phyloP scores from a whole-genome alignment of 805 yeast genomes.

The Candida nemodendra region DNA sequence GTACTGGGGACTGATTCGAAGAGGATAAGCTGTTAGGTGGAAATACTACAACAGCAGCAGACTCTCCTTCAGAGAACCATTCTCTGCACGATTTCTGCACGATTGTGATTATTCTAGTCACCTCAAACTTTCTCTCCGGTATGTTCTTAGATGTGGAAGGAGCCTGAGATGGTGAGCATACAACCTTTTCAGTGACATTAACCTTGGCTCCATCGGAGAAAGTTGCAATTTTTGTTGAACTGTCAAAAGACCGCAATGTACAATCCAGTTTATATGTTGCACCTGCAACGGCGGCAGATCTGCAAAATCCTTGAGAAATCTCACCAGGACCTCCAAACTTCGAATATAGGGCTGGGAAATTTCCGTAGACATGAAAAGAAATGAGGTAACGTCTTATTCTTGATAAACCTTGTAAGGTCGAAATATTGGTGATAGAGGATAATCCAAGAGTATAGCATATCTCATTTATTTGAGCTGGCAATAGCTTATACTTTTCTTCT shows the following conservation, averaged over 20 bases:
- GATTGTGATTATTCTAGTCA: constrained; percentile 75
- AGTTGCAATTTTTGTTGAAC: constrained; percentile 60
- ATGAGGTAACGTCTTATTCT: constrained; percentile 80
- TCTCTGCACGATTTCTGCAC: constrained; percentile 86
- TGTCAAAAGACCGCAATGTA: constrained; percentile 61
- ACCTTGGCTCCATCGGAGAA: constrained; percentile 75
- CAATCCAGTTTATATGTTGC: constrained; percentile 87
- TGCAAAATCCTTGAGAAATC: constrained; percentile 91
- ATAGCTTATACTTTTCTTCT: constrained; percentile 63
- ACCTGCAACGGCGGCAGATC: constrained; percentile 98
- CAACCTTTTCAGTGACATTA: constrained; percentile 73
- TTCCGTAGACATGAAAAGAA: constrained; percentile 90
- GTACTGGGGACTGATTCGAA: constrained; percentile 71
- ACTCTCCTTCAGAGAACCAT: constrained; percentile 87
- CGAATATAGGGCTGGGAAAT: constrained; percentile 86
- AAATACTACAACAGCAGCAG: constrained; percentile 85
- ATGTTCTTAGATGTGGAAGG: constrained; percentile 41
- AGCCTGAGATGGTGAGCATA: constrained; percentile 71
- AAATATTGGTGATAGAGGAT: constrained; percentile 56
- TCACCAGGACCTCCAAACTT: constrained; percentile 97
- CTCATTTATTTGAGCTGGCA: constrained; percentile 74
- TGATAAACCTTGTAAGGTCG: constrained; percentile 72
- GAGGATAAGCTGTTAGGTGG: constrained; percentile 79
- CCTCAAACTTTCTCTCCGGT: constrained; percentile 48
- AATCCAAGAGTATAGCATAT: constrained; percentile 84